Evolutionary conservation across 129 eudicot genomes (phyloP).

Genomic region (Silybum marianum): DNA sequence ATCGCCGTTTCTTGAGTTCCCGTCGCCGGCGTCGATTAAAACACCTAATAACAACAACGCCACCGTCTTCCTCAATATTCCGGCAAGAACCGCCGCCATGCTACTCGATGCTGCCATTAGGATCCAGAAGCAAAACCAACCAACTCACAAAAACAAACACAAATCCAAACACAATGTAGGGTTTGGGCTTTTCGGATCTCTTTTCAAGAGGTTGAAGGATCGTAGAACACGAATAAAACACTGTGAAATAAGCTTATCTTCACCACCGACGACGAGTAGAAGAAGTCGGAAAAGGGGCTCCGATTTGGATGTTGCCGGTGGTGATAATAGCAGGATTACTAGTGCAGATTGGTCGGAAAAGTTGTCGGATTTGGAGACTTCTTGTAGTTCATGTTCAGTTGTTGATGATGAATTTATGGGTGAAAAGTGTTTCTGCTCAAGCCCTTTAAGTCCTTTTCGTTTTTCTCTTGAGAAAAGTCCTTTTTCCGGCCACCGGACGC

Average conservation of each 20-base stretch:
- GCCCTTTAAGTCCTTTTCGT: constrained; percentile 72
- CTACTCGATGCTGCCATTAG: constrained; percentile 79
- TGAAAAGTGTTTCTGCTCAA: constrained; percentile 39
- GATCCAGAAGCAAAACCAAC: constrained; percentile 54
- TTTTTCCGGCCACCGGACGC: constrained; percentile 51
- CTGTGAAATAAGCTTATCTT: constrained; percentile 29
- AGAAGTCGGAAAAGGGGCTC: neutral
- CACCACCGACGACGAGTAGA: neutral
- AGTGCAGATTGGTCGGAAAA: constrained; percentile 52
- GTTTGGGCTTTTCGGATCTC: constrained; percentile 66
- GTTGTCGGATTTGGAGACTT: constrained; percentile 54
- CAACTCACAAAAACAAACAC: constrained; percentile 13
- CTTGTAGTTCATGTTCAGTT: constrained; percentile 50
- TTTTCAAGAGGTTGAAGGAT: constrained; percentile 54
- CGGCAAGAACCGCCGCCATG: constrained; percentile 64
- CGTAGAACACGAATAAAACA: constrained; percentile 43
- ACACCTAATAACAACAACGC: constrained; percentile 39
- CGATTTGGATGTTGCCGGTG: constrained; percentile 10
- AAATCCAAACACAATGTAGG: constrained; percentile 35
- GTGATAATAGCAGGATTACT: constrained; percentile 41
- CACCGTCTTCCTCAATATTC: constrained; percentile 56
- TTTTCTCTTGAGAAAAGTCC: constrained; percentile 60
- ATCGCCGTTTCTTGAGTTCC: constrained; percentile 49
- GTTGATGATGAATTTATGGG: constrained; percentile 20
- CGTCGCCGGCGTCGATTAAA: constrained; percentile 35